Conservation (phyloP, 352 stramenopile genomes). For the Elongisporangium anandrum region DNA sequence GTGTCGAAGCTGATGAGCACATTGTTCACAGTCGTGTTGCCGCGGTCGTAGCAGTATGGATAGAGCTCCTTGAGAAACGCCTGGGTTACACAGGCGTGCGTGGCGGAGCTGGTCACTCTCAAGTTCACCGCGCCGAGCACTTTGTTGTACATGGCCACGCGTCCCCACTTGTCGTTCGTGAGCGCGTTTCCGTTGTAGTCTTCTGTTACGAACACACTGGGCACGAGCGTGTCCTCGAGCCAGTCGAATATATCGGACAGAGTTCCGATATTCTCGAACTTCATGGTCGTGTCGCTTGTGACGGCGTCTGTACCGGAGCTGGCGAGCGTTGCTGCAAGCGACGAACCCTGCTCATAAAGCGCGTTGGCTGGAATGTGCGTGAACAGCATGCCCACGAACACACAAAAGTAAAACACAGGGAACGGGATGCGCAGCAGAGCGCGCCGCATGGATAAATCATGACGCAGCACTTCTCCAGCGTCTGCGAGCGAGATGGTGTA, state of each 20-base stretch:
- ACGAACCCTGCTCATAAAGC: slow-evolving; percentile 30
- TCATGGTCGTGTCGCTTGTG: slow-evolving; percentile 34
- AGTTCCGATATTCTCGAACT: slow-evolving; percentile 38
- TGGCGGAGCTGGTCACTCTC: slow-evolving; percentile 14
- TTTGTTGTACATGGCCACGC: slow-evolving; percentile 23
- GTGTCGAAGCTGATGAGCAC: slow-evolving; percentile 41
- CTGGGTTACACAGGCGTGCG: slow-evolving; percentile 19
- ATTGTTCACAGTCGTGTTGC: slow-evolving; percentile 14
- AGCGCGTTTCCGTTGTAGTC: slow-evolving; percentile 45
- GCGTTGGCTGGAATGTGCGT: slow-evolving; percentile 26
- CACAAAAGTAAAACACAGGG: slow-evolving; percentile 30
- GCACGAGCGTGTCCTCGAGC: slow-evolving; percentile 35
- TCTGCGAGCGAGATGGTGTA: slow-evolving; percentile 15
- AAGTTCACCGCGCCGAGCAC: slow-evolving; percentile 32
- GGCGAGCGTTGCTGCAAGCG: slow-evolving; percentile 24
- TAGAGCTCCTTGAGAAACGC: slow-evolving; percentile 36
- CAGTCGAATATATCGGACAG: slow-evolving; percentile 39
- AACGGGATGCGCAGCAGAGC: slow-evolving; percentile 27
- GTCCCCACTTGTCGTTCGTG: slow-evolving; percentile 14
- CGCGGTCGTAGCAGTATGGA: slow-evolving; percentile 33
- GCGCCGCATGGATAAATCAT: slow-evolving; percentile 30
- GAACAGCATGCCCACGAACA: slow-evolving; percentile 46
- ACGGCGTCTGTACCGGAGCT: slow-evolving; percentile 41
- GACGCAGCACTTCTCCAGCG: slow-evolving; percentile 23
- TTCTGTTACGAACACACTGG: slow-evolving; percentile 35